These are phyloP conservation scores for Fusarium zealandicum DNA, from an alignment of 2,329 filamentous ascomycete species.

Conservation along the genomic window DNA sequence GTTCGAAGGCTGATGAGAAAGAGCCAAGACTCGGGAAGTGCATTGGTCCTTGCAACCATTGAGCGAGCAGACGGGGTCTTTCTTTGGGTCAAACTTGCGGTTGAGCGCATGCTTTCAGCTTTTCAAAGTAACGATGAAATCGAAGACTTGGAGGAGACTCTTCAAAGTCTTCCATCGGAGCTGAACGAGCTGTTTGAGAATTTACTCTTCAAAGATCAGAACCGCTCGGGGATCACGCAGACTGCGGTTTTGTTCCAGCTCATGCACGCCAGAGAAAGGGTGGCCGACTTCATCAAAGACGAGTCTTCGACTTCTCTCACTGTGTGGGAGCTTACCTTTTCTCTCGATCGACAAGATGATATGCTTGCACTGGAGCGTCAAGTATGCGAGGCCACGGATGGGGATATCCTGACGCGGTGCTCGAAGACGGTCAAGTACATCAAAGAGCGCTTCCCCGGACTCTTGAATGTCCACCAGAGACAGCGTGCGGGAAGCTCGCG, in stretches of 20 bases:
- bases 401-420: constrained; percentile 30
- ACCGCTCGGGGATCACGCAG: constrained; percentile 17
- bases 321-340: constrained; percentile 47
- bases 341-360: constrained; percentile 35
- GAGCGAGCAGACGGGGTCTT: constrained; percentile 45
- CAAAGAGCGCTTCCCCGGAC: constrained; percentile 34
- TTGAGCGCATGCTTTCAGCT: constrained; percentile 39
- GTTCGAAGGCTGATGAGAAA: constrained; percentile 22
- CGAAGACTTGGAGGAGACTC: not conserved
- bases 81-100: constrained; percentile 45
- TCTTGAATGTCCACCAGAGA: constrained; percentile 38
- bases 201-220: constrained; percentile 43
- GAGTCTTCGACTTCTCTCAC: constrained; percentile 43
- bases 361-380: constrained; percentile 10
- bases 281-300: constrained; percentile 45
- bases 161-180: constrained; percentile 36
- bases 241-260: constrained; percentile 42
- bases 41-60: constrained; percentile 28
- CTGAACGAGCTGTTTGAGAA: constrained; percentile 43
- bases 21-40: not conserved
- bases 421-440: constrained; percentile 19
- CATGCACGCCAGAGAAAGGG: constrained; percentile 43
- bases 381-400: constrained; percentile 34
- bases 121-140: constrained; percentile 9
- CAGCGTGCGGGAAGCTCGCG: constrained; percentile 23